These are phyloP conservation scores for Rhinocladiella similis DNA, from an alignment of 2,329 filamentous ascomycete genomes.

Conservation along the genomic window DNA sequence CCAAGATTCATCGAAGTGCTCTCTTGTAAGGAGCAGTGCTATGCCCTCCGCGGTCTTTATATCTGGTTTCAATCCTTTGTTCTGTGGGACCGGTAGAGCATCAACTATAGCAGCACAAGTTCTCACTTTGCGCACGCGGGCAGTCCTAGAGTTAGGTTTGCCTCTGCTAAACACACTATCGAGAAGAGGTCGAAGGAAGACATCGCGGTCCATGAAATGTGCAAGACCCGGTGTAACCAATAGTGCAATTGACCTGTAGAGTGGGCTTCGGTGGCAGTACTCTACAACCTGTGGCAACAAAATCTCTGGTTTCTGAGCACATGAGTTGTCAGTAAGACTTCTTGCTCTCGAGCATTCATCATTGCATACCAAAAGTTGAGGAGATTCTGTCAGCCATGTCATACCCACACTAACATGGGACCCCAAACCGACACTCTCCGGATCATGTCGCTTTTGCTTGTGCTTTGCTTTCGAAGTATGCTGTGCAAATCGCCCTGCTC, in stretches of 20 bases:
- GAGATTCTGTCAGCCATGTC: background rate
- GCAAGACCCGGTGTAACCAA: slow-evolving; percentile 20
- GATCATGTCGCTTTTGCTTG: no score
- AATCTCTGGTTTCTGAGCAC: slow-evolving; percentile 2
- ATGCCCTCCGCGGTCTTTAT: slow-evolving; percentile 17
- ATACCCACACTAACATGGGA: background rate
- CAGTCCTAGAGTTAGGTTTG: background rate
- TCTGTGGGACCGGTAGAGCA: slow-evolving; percentile 17
- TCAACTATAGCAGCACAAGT: slow-evolving; percentile 24
- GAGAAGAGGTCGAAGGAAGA: slow-evolving; percentile 10
- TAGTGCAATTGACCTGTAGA: slow-evolving; percentile 5
- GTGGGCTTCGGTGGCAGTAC: background rate
- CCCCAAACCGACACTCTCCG: background rate
- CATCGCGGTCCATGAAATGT: slow-evolving; percentile 7
- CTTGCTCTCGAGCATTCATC: background rate
- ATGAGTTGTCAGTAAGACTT: background rate
- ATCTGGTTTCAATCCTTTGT: background rate
- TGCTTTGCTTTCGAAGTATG: no score
- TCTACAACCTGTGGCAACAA: background rate
- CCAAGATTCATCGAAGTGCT: background rate
- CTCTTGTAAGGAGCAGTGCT: slow-evolving; percentile 20
- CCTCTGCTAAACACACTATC: background rate
- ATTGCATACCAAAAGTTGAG: background rate
- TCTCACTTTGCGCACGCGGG: slow-evolving; percentile 1
- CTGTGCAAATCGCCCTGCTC: no score